Evolutionary conservation across 225 moss, liverwort and hornwort species (phyloP).

Genomic region (Rhytidiadelphus loreus): DNA sequence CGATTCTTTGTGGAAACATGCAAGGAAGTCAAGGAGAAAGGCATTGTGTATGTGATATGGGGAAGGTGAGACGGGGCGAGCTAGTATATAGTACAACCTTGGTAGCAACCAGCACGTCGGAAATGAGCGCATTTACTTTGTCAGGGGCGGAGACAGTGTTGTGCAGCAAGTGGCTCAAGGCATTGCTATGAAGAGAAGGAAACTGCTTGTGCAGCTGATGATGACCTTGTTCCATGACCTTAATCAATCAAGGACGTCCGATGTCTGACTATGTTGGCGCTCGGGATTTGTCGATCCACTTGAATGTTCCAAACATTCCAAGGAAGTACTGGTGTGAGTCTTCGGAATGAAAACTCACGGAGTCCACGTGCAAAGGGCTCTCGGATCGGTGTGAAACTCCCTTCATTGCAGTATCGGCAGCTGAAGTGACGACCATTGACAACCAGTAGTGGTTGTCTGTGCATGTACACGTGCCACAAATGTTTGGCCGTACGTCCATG

Average conservation of each 20-base stretch:
- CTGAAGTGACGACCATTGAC: too few relatives aligned
- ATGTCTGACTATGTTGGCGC: not conserved
- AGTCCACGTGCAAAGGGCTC: not conserved
- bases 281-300: not conserved
- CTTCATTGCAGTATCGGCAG: not conserved
- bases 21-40: too few relatives aligned
- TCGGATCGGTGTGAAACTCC: not conserved
- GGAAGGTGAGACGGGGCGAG: not conserved
- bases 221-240: not conserved
- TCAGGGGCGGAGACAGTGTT: not conserved
- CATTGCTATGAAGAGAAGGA: not conserved
- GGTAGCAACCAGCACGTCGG: not conserved
- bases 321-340: not conserved
- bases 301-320: not conserved
- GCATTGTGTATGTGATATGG: not conserved
- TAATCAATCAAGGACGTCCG: not conserved
- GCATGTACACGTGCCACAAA: not conserved
- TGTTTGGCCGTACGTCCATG: not conserved
- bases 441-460: not conserved
- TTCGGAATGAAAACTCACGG: not conserved
- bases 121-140: not conserved
- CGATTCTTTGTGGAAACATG: not conserved
- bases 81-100: not conserved
- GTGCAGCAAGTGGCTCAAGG: not conserved
- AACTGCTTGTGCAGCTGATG: not conserved